A percentile compares a stretch with the other conserved stretches of the same genome.
Evolutionary conservation across 2,329 filamentous ascomycete genomes (phyloP).

Genomic region (Fusarium sacchari): DNA sequence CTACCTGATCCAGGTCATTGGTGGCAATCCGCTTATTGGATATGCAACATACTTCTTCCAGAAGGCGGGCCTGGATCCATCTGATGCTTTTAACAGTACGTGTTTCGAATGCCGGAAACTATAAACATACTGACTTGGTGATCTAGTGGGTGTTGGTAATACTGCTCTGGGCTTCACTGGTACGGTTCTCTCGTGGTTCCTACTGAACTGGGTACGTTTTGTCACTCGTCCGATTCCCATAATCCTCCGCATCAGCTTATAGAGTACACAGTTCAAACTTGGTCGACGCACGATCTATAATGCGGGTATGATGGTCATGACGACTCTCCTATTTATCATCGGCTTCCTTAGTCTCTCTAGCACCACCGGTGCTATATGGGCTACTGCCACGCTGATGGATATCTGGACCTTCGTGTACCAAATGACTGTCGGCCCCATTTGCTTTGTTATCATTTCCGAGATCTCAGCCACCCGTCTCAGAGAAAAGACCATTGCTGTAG

Average conservation of each 20-base stretch:
- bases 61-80: conserved; percentile 54
- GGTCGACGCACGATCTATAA: conserved; percentile 57
- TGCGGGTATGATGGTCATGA: conserved; percentile 53
- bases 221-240: rapidly evolving
- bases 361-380: conserved; percentile 42
- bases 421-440: conserved; percentile 55
- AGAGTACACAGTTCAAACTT: conserved; percentile 4
- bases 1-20: conserved; percentile 52
- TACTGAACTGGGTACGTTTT: conserved; percentile 18
- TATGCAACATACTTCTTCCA: conserved; percentile 60
- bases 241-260: neutral
- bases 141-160: conserved; percentile 52
- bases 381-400: conserved; percentile 52
- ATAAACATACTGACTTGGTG: neutral
- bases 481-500: conserved; percentile 55
- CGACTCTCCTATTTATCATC: conserved; percentile 53
- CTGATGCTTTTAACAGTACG: conserved; percentile 46
- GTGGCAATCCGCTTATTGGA: conserved; percentile 52
- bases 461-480: conserved; percentile 53
- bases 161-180: conserved; percentile 55
- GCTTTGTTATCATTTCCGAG: conserved; percentile 55
- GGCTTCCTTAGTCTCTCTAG: conserved; percentile 42
- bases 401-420: conserved; percentile 57
- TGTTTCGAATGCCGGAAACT: neutral
- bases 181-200: conserved; percentile 54